A percentile compares a stretch with the other conserved stretches of the same genome.
These are phyloP conservation scores for Boletus tomentosulus DNA, from an alignment of 768 basidiomycete genomes.

Conservation along the genomic window DNA sequence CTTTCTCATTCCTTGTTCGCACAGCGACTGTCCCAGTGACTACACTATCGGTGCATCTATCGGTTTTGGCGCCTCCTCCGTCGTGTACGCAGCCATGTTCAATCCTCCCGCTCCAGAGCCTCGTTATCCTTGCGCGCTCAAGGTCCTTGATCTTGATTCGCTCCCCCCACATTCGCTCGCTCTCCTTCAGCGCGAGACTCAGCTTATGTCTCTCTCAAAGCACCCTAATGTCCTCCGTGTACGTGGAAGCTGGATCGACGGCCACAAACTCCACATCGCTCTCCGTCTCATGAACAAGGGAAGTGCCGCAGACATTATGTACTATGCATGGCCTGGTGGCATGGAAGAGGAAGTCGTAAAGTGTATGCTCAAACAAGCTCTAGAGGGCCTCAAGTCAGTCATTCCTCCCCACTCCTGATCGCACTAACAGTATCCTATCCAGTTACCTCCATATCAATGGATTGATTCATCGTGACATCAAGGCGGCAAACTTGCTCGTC, in stretches of 20 bases:
- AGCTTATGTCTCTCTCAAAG: constrained; percentile 87
- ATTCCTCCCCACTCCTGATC: neutral
- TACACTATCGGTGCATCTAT: constrained; percentile 76
- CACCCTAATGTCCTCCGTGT: constrained; percentile 93
- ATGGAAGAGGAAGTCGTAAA: constrained; percentile 88
- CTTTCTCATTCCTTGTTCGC: neutral
- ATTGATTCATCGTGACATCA: constrained; percentile 91
- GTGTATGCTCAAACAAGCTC: constrained; percentile 79
- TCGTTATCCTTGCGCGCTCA: constrained; percentile 67
- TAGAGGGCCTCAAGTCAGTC: constrained; percentile 84
- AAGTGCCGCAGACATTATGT: constrained; percentile 81
- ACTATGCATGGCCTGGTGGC: constrained; percentile 80
- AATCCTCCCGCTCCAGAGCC: constrained; percentile 37
- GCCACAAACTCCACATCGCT: constrained; percentile 81
- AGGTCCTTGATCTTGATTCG: constrained; percentile 84
- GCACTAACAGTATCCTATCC: constrained; percentile 4
- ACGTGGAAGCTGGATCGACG: constrained; percentile 83
- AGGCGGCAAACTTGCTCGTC: constrained; percentile 90
- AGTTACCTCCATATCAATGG: constrained; percentile 88
- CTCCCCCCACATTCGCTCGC: constrained; percentile 67
- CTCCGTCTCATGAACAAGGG: constrained; percentile 88
- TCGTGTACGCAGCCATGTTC: constrained; percentile 78
- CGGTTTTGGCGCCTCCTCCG: constrained; percentile 89
- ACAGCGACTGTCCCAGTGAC: constrained; percentile 64
- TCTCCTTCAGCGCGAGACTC: constrained; percentile 79